A percentile compares a stretch with the other conserved stretches of the same genome.
Conservation (phyloP, 352 stramenopile species). For the Phytophthora crassamura region DNA sequence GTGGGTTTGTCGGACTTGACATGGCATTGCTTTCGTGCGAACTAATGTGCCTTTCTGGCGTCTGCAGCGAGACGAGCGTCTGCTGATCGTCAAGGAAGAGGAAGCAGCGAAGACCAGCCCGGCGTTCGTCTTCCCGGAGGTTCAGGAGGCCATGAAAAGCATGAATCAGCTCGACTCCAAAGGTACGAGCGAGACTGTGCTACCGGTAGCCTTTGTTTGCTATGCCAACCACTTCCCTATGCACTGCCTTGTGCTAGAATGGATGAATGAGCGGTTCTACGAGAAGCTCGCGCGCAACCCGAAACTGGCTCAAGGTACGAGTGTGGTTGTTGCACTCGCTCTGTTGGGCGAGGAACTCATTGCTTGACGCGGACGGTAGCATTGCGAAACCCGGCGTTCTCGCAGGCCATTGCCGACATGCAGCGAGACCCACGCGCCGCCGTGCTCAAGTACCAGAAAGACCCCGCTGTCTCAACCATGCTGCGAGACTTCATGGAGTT, state of each 20-base stretch:
- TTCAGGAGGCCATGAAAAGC: slow-evolving; percentile 68
- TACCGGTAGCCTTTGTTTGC: not conserved
- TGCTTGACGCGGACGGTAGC: no score
- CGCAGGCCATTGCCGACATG: slow-evolving; percentile 71
- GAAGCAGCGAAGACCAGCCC: slow-evolving; percentile 22
- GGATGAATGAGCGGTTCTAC: slow-evolving; percentile 79
- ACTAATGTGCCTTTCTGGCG: slow-evolving; percentile 8
- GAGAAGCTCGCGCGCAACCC: slow-evolving; percentile 69
- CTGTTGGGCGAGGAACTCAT: no score
- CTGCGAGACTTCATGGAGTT: slow-evolving; percentile 79
- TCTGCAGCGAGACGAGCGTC: slow-evolving; percentile 47
- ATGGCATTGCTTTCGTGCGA: not conserved
- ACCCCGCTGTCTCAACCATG: slow-evolving; percentile 65
- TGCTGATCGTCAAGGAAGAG: slow-evolving; percentile 42
- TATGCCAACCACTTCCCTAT: not conserved
- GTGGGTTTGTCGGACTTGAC: slow-evolving; percentile 3
- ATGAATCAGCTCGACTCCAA: slow-evolving; percentile 72
- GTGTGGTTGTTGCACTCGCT: no score
- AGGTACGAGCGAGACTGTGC: slow-evolving; percentile 33
- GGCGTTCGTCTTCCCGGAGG: slow-evolving; percentile 77
- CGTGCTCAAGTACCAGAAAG: slow-evolving; percentile 73
- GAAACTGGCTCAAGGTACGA: slow-evolving; percentile 57
- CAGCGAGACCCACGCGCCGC: slow-evolving; percentile 65
- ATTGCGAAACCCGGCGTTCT: slow-evolving; percentile 74
- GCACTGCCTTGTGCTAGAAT: slow-evolving; percentile 56